Evolutionary conservation across 257 asterid genomes (phyloP).

Genomic region (Phtheirospermum japonicum): DNA sequence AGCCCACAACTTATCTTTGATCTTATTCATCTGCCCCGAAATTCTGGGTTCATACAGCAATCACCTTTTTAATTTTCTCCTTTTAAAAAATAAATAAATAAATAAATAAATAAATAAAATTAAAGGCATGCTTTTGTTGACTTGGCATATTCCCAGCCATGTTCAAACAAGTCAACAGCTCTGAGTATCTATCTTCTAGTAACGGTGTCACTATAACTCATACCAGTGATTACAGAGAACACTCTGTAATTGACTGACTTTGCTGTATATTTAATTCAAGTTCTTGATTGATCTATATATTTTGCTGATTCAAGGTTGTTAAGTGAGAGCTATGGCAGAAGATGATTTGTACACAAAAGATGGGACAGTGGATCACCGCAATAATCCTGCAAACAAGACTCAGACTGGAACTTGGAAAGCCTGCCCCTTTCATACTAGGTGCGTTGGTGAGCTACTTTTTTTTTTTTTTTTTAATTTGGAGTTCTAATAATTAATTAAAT

Average conservation of each 20-base stretch:
- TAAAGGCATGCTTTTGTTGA: slow-evolving; percentile 22
- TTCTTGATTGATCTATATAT: not conserved
- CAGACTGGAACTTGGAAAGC: slow-evolving; percentile 82
- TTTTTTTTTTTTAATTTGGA: too few relatives aligned
- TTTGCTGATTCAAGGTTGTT: slow-evolving; percentile 23
- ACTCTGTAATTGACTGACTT: too few relatives aligned
- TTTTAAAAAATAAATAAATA: too few relatives aligned
- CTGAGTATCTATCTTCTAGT: not conserved
- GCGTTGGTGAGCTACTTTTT: too few relatives aligned
- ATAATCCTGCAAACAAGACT: slow-evolving; percentile 61
- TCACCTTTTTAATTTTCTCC: not conserved
- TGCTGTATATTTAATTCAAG: too few relatives aligned
- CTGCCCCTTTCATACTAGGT: slow-evolving; percentile 78
- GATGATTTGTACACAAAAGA: slow-evolving; percentile 65
- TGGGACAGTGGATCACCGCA: slow-evolving; percentile 63
- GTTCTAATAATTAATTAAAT: too few relatives aligned
- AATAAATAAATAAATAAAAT: too few relatives aligned
- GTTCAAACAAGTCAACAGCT: slow-evolving; percentile 27
- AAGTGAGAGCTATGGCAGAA: slow-evolving; percentile 36
- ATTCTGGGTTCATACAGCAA: slow-evolving; percentile 19
- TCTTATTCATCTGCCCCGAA: not conserved
- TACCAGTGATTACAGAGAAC: too few relatives aligned
- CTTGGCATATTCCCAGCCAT: slow-evolving; percentile 2
- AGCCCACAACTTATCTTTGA: too few relatives aligned
- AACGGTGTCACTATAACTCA: not conserved